A percentile compares a stretch with the other conserved stretches of the same genome.
phyloP scores from a whole-genome alignment of 352 stramenopile species.

The Pythium plurisporium region DNA sequence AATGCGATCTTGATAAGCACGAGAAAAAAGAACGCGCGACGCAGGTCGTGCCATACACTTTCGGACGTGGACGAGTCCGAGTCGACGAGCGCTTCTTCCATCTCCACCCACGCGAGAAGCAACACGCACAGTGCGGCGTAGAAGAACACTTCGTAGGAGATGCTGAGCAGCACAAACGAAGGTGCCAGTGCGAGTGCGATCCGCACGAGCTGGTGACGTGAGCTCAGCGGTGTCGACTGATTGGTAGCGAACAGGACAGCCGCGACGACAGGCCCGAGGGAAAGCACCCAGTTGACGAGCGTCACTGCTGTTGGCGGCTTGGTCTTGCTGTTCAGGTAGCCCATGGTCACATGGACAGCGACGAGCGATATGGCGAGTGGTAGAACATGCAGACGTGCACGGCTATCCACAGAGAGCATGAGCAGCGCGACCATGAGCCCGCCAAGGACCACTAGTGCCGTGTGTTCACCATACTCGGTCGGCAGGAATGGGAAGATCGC shows the following conservation, averaged over 20 bases:
- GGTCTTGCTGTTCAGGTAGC: slow-evolving; percentile 40
- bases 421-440: slow-evolving; percentile 25
- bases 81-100: slow-evolving; percentile 33
- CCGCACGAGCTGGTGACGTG: slow-evolving; percentile 35
- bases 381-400: neutral
- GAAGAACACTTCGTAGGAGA: slow-evolving; percentile 84
- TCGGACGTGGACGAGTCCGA: neutral
- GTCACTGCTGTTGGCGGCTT: slow-evolving; percentile 51
- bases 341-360: slow-evolving; percentile 48
- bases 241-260: slow-evolving; percentile 10
- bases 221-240: neutral
- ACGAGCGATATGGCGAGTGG: slow-evolving; percentile 36
- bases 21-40: slow-evolving; percentile 75
- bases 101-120: slow-evolving; percentile 54
- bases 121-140: slow-evolving; percentile 53
- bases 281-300: slow-evolving; percentile 49
- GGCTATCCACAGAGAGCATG: neutral
- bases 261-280: slow-evolving; percentile 31
- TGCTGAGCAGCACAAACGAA: slow-evolving; percentile 69
- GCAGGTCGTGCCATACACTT: slow-evolving; percentile 35
- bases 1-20: slow-evolving; percentile 81
- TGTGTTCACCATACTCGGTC: slow-evolving; percentile 69
- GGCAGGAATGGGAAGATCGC: slow-evolving; percentile 72
- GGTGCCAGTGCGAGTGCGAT: slow-evolving; percentile 58
- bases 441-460: slow-evolving; percentile 50